phyloP scores from a whole-genome alignment of 345 rosid genomes.

The Populus tremula region DNA sequence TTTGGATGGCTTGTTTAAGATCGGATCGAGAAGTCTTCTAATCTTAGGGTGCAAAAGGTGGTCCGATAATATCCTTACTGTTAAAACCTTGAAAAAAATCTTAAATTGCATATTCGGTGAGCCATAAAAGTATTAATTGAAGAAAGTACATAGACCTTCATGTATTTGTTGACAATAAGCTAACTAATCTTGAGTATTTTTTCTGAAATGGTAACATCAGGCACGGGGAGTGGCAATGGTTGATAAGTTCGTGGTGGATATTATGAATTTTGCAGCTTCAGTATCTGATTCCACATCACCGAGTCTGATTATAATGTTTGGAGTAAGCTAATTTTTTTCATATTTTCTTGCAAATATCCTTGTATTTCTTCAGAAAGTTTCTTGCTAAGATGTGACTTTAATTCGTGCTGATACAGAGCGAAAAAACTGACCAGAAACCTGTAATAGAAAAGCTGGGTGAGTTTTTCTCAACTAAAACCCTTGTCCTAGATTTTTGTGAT shows the following conservation, averaged over 20 bases:
- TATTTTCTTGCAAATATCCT: background rate
- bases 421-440: constrained; percentile 35
- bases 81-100: background rate
- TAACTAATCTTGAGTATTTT: constrained; percentile 14
- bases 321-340: constrained; percentile 41
- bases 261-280: constrained; percentile 45
- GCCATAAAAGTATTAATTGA: too few species aligned
- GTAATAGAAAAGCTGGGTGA: constrained; percentile 61
- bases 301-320: constrained; percentile 63
- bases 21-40: too few species aligned
- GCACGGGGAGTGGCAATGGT: constrained; percentile 27
- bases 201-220: constrained; percentile 23
- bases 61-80: background rate
- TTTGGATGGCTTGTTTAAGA: too few species aligned
- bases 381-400: constrained; percentile 5
- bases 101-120: too few species aligned
- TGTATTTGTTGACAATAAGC: background rate
- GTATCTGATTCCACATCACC: constrained; percentile 60
- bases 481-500: too few species aligned
- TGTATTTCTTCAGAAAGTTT: background rate
- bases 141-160: too few species aligned
- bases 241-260: constrained; percentile 61
- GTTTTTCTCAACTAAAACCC: constrained; percentile 9
- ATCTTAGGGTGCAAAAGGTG: background rate
- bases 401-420: constrained; percentile 38